Percentiles rank a stretch among this genome's conserved stretches.
These are phyloP conservation scores for Triangularia setosa DNA, from an alignment of 2,329 filamentous ascomycete species.

Conservation along the genomic window DNA sequence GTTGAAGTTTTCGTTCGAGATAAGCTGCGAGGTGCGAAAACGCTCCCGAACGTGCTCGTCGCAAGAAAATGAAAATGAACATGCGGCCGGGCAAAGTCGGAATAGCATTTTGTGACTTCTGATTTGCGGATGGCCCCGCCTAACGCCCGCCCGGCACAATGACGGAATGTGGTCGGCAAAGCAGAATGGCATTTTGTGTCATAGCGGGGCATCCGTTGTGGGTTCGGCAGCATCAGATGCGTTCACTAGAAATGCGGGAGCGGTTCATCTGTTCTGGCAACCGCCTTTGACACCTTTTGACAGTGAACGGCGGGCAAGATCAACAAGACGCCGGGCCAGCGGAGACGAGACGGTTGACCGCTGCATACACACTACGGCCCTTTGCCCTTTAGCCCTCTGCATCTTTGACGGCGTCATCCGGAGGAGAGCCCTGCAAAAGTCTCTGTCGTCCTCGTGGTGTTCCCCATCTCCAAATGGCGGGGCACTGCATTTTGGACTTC, in stretches of 20 bases:
- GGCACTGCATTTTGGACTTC: conserved; percentile 10
- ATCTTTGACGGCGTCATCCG: not conserved
- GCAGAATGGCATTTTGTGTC: conserved; percentile 14
- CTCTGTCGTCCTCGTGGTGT: conserved; percentile 6
- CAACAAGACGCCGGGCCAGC: not conserved
- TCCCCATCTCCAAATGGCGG: conserved; percentile 11
- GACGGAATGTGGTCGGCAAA: conserved; percentile 23
- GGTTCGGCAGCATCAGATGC: not conserved
- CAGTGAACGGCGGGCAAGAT: not conserved
- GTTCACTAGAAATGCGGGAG: not conserved
- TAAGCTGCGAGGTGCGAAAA: not conserved
- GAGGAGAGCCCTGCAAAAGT: conserved; percentile 7
- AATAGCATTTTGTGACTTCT: conserved; percentile 5
- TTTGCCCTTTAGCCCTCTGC: not conserved
- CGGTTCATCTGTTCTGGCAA: conserved; percentile 3
- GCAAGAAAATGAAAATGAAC: not conserved
- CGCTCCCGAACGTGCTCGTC: not conserved
- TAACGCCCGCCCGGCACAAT: conserved; percentile 16
- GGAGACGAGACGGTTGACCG: not conserved
- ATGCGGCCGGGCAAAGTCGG: conserved; percentile 26
- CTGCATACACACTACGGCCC: not conserved
- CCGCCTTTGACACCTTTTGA: not conserved
- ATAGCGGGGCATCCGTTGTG: not conserved
- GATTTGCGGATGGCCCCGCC: conserved; percentile 6
- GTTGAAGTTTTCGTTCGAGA: too few relatives aligned